Evolutionary conservation across 2,329 filamentous ascomycete genomes (phyloP).

Genomic region (Pyrenochaeta sp.): DNA sequence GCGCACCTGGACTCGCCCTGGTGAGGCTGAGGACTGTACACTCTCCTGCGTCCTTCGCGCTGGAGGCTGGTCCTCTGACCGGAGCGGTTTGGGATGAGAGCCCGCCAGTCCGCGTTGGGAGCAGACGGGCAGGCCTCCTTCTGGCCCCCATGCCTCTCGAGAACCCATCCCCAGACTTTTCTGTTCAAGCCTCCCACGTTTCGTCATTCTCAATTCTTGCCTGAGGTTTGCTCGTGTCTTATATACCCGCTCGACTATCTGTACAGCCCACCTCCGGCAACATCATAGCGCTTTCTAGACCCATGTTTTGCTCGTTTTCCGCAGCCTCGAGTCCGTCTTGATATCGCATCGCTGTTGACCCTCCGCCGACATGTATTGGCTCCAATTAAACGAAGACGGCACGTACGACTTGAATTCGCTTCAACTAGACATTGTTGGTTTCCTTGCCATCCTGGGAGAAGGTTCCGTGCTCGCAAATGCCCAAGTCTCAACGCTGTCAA

Average conservation of each 20-base stretch:
- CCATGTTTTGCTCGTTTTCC: slow-evolving; percentile 30
- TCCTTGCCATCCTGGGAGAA: slow-evolving; percentile 62
- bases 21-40: slow-evolving; percentile 32
- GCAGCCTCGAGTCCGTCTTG: slow-evolving; percentile 11
- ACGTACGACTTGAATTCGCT: slow-evolving; percentile 44
- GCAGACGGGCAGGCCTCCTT: slow-evolving; percentile 12
- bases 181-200: slow-evolving; percentile 17
- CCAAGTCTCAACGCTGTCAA: slow-evolving; percentile 59
- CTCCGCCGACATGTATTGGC: slow-evolving; percentile 45
- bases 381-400: slow-evolving; percentile 33
- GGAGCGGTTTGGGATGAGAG: slow-evolving; percentile 16
- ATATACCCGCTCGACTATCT: too few relatives aligned
- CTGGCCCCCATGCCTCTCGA: slow-evolving; percentile 27
- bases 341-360: slow-evolving; percentile 5
- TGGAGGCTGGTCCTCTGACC: slow-evolving; percentile 27
- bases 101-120: slow-evolving; percentile 14
- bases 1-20: slow-evolving; percentile 12
- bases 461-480: slow-evolving; percentile 59
- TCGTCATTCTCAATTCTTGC: slow-evolving; percentile 23
- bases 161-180: too few relatives aligned
- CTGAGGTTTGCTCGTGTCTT: slow-evolving; percentile 19
- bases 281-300: slow-evolving; percentile 13
- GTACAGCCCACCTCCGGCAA: slow-evolving; percentile 11
- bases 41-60: slow-evolving; percentile 9
- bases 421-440: slow-evolving; percentile 64